Base-by-base conservation (phyloP, 2,329 filamentous ascomycete genomes). In the Huntiella omanensis region DNA sequence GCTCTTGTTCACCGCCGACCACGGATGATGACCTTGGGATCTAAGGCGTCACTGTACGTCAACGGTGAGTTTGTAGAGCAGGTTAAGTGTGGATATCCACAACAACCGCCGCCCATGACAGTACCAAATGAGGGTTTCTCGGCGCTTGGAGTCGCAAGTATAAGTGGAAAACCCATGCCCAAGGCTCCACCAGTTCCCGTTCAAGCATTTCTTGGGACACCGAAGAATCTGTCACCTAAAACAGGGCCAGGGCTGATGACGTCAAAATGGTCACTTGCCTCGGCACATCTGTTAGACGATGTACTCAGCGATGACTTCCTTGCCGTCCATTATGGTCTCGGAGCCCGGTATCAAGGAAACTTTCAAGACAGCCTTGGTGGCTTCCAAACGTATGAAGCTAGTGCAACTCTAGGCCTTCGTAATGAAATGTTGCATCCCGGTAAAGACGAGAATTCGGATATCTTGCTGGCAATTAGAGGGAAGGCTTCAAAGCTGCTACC, bases 281-380 rank as follows among this genome's bases (percentile, higher is more conserved):
- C 83, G 42, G 86, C 86, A 1, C 83, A 95, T 59, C 66, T 98
- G 4, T 86, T 95, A 51, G 81, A 88, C 49, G 84, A 94, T 49
- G 74, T 79, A 0, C 66, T 95, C 33, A 94, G 85, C 49, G 88
- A 96, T 57, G 91, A 98, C 59, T 73, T 93, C 50, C 69, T 98
- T 47, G 80, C 88, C 10, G 91, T 98, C 0, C 84, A 94, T 55
- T 84, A 81, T 58, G 83, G 87, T 43, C 76, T 98, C 13, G 88
- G 91, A 0, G 82, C 86, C 17, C 77, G 85, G 41, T 98, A 98
- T 55, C 80, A 85, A 56, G 91, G 91, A 12, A 98, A 98, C 58
- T 94, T 93, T 54, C 91, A 98, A 61, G 91, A 98, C 57, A 91
- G 85, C 54, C 70, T 98, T 11, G 91, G 92, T 4, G 88, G 86